Conservation (phyloP, 768 basidiomycete species). For the Cyathus striatus region DNA sequence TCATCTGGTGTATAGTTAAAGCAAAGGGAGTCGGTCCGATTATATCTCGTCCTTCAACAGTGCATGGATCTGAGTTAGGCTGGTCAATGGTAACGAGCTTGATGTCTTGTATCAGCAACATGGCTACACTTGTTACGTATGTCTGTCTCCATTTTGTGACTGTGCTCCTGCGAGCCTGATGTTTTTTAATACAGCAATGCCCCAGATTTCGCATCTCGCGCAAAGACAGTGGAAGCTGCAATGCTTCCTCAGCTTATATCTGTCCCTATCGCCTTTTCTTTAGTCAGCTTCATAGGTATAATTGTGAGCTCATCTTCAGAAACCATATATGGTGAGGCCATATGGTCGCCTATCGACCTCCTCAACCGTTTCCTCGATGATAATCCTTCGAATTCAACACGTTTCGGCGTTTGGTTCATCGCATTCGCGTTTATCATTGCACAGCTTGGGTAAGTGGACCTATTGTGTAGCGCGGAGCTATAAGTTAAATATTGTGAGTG, state of each 20-base stretch:
- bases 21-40: constrained; percentile 77
- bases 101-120: constrained; percentile 79
- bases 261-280: constrained; percentile 66
- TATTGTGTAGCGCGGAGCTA: too few species aligned
- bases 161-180: too few species aligned
- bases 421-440: constrained; percentile 75
- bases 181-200: constrained; percentile 61
- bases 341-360: constrained; percentile 78
- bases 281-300: constrained; percentile 78
- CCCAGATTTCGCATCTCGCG: constrained; percentile 71
- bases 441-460: constrained; percentile 35
- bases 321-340: constrained; percentile 69
- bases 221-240: constrained; percentile 50
- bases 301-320: constrained; percentile 76
- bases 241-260: constrained; percentile 64
- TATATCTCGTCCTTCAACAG: constrained; percentile 53
- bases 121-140: constrained; percentile 68
- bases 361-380: constrained; percentile 65
- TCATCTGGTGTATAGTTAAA: constrained; percentile 74
- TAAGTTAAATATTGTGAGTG: constrained; percentile 3
- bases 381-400: constrained; percentile 53
- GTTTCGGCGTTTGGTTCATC: constrained; percentile 80
- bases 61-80: constrained; percentile 63
- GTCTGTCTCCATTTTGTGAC: constrained; percentile 11
- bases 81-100: constrained; percentile 74